These are phyloP conservation scores for Schizophyllum amplum DNA, from an alignment of 1,284 basidiomycete species.

Conservation along the genomic window DNA sequence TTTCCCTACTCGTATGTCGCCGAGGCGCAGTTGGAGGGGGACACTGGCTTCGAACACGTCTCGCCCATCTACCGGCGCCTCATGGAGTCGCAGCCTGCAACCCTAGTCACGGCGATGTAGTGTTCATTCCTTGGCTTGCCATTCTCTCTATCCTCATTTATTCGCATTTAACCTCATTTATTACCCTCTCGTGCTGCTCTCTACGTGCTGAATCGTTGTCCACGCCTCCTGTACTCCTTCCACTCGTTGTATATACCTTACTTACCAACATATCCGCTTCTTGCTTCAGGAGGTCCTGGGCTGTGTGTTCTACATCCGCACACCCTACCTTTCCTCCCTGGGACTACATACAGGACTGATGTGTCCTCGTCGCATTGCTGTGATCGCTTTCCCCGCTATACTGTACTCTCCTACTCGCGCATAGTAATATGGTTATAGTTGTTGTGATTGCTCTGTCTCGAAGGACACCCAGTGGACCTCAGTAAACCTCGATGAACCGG, in stretches of 20 bases:
- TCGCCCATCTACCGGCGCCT: not conserved
- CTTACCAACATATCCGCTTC: not conserved
- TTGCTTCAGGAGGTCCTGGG: not conserved
- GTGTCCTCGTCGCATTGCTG: not conserved
- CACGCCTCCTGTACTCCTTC: not conserved
- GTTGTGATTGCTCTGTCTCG: no score
- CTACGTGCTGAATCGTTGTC: not conserved
- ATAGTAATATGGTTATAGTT: no score
- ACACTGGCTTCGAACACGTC: not conserved
- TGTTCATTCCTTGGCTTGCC: not conserved
- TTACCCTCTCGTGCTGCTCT: not conserved
- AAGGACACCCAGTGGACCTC: no score
- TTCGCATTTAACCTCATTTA: not conserved
- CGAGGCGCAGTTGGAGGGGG: not conserved
- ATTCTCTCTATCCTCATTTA: not conserved
- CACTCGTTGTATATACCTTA: not conserved
- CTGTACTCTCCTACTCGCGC: not conserved
- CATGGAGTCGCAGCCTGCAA: not conserved
- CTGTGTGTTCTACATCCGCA: not conserved
- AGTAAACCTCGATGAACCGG: no score
- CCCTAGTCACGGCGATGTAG: not conserved
- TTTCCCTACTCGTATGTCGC: not conserved
- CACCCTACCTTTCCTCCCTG: not conserved
- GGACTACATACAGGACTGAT: not conserved
- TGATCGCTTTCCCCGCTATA: not conserved